Conservation (phyloP, 345 rosid genomes). For the Eucalyptus fibrosa region DNA sequence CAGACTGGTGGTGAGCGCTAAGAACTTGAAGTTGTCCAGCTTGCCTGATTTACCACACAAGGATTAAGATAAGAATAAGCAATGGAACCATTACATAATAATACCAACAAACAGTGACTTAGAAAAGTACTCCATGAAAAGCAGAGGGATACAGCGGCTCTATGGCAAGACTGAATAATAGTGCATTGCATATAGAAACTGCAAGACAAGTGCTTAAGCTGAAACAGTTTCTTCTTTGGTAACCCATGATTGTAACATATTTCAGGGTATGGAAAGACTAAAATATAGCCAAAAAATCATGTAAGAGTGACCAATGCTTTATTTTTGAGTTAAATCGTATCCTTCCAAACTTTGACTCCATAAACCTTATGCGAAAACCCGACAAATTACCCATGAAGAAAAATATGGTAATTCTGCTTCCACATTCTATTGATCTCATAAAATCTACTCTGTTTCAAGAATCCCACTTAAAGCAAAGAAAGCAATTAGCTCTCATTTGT, state of each 20-base stretch:
- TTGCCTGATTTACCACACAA: slow-evolving; percentile 30
- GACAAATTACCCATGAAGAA: not conserved
- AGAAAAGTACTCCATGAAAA: not conserved
- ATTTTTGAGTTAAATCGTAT: not conserved
- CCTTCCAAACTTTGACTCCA: not conserved
- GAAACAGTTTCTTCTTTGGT: not conserved
- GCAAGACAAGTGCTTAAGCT: not conserved
- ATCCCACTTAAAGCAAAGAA: not conserved
- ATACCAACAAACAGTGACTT: not conserved
- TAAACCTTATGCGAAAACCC: not conserved
- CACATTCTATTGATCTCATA: not conserved
- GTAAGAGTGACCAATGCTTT: not conserved
- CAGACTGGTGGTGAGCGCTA: slow-evolving; percentile 95
- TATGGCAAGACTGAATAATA: not conserved
- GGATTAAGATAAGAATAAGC: not conserved
- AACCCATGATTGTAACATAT: not conserved
- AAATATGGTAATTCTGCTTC: not conserved
- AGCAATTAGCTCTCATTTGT: not conserved
- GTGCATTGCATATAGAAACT: not conserved
- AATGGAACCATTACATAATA: not conserved
- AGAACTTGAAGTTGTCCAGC: slow-evolving; percentile 80
- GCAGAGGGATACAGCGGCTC: not conserved
- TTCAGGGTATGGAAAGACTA: not conserved
- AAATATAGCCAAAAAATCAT: not conserved
- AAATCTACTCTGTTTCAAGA: not conserved